These are phyloP conservation scores for Trametes punicea DNA, from an alignment of 768 basidiomycete genomes.

Conservation along the genomic window DNA sequence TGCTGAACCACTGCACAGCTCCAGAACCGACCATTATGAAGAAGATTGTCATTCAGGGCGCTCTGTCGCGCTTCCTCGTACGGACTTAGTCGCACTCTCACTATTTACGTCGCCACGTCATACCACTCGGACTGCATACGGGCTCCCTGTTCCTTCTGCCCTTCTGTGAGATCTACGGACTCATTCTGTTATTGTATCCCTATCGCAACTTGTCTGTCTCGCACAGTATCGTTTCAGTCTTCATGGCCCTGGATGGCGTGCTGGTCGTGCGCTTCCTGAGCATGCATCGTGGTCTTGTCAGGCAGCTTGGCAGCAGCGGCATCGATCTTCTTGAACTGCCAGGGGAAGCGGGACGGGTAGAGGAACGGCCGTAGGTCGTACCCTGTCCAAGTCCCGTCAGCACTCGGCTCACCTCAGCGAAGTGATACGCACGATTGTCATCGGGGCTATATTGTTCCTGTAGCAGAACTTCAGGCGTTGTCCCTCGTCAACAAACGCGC, in stretches of 20 bases:
- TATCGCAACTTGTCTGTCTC: background rate
- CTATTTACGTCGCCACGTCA: slow-evolving; percentile 3
- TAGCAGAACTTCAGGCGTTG: background rate
- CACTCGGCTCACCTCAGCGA: slow-evolving; percentile 8
- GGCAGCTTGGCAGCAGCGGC: slow-evolving; percentile 74
- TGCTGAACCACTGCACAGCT: slow-evolving; percentile 44
- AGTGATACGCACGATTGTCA: slow-evolving; percentile 74
- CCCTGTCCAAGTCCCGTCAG: slow-evolving; percentile 42
- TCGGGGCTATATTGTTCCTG: slow-evolving; percentile 97
- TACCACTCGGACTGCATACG: slow-evolving; percentile 11
- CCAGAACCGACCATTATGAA: slow-evolving; percentile 88
- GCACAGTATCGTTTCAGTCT: background rate
- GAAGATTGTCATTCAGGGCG: slow-evolving; percentile 73
- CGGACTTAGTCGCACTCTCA: slow-evolving; percentile 6
- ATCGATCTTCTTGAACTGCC: slow-evolving; percentile 97
- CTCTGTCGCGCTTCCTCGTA: slow-evolving; percentile 68
- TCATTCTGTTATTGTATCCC: slow-evolving; percentile 5
- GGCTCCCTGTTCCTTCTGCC: slow-evolving; percentile 2
- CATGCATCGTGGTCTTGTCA: slow-evolving; percentile 49
- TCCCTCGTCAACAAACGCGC: background rate
- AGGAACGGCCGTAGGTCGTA: slow-evolving; percentile 96
- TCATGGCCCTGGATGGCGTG: slow-evolving; percentile 4
- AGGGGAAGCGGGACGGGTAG: slow-evolving; percentile 91
- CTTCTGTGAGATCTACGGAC: slow-evolving; percentile 5
- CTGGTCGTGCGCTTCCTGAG: slow-evolving; percentile 23